Evolutionary conservation across 805 yeast genomes (phyloP), one percentile per base, ranked within the genome.

Genomic region (Blastobotrys robertii): DNA sequence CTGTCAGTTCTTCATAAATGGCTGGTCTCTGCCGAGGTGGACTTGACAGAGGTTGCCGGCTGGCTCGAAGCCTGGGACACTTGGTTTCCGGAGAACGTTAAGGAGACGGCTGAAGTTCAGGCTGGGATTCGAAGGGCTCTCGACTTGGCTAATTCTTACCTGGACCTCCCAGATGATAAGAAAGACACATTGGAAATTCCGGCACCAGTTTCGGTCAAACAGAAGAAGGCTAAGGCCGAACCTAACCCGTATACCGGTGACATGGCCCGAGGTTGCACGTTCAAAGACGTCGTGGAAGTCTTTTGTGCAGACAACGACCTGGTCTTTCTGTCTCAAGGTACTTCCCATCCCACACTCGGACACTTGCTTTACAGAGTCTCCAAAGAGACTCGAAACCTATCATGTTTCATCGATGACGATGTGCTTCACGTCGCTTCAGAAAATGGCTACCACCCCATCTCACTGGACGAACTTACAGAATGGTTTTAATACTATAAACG

Each of bases 251-350:
- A n/a, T 6, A 9, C 32, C 2, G 30, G 14, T 4, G 38, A 35
- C 6, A 15, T 11, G 16, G 8, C 34, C 11, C 29, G 29, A 14
- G 31, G 25, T 31, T 55, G 46, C 3, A 66, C 83, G 0, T 79
- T 79, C 54, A 77, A 70, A 48, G 85, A 83, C 42, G 79, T 85
- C 13, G 74, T 84, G 2, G 76, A 72, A 42, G 74, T 74, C 2
- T 74, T 66, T 52, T 85, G 95, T 52, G 54, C 66, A 19, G 60
- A 63, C 2, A 60, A 74, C 39, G 73, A 73, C 31, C 64, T 79
- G 16, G 53, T 69, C 7, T 62, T 77, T 16, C 45, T 60, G 1
- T 67, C 69, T 3, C 45, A 59, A 13, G 56, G 60, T 28, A 55
- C 48, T 51, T 59, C 57, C 13, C 69, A 63, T 41, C 54, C 60